Evolutionary conservation across 306 rosid genomes (phyloP), one percentile per base, ranked within the genome.

Genomic region (Glycyrrhiza uralensis): DNA sequence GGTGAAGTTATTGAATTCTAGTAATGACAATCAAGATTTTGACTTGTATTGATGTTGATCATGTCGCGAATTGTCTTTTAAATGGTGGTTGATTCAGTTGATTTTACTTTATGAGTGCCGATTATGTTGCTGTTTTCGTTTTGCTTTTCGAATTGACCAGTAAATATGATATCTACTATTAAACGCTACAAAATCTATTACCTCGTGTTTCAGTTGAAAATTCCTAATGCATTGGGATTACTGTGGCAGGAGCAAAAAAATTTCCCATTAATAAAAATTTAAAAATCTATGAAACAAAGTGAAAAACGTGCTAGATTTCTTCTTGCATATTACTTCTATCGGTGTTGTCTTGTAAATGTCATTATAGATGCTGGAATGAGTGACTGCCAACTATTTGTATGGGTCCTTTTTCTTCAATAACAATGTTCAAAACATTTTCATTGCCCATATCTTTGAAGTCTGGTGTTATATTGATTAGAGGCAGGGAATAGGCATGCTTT

Each of bases 201-300:
- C 52, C 11, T 60, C 49, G n/a, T 44, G 41, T 77, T 63, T 77
- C 51, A 52, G 39, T 70, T 61, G 26, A 70, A 30, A 50, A 61
- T 24, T 26, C 32, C 36, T 57, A 3, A 38, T 1, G 14, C 14
- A 35, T 74, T 38, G 39, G 72, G 42, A 15, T 32, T 50, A 35
- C 6, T 35, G 6, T 36, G 6, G 30, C 15, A 6, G 22, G 52
- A 36, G 32, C 18, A 9, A 19, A 9, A 15, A 49, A 49, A 50
- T 50, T 32, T 28, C 59, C 42, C 54, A 3, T 74, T 75, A 58
- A 3, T 4, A 38, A 39, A 17, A 6, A 0, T 23, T 49, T 11
- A 3, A 24, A 63, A 32, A 49, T 67, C 13, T 35, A 26, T 15
- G 3, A 12, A 74, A 5, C 39, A 15, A 15, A 1, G 30, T 8